A percentile compares a stretch with the other conserved stretches of the same genome.
Evolutionary conservation across 163 green algal species (phyloP).

Genomic region (Chlamydomonas reinhardtii): DNA sequence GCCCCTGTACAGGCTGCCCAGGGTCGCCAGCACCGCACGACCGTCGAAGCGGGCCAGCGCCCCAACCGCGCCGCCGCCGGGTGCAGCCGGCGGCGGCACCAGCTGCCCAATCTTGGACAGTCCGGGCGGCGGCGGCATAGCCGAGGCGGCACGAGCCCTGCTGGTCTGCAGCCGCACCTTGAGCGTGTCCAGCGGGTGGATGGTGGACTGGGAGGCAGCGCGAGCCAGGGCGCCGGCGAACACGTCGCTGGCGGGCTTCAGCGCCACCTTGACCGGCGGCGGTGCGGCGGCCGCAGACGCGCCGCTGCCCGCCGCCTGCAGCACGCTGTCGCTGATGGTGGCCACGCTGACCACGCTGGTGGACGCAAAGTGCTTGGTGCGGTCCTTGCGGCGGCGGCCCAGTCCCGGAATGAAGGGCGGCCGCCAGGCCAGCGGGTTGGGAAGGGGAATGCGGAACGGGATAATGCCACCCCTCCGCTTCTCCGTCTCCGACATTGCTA

Average conservation of each 20-base stretch:
- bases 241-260: constrained; percentile 89
- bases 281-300: background rate
- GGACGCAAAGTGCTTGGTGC: constrained; percentile 20
- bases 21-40: constrained; percentile 48
- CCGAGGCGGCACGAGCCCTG: background rate
- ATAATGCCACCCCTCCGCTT: constrained; percentile 37
- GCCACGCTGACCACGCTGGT: constrained; percentile 88
- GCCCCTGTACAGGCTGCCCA: constrained; percentile 87
- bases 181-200: constrained; percentile 97
- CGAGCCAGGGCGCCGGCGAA: constrained; percentile 90
- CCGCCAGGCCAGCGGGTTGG: constrained; percentile 43
- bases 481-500: constrained; percentile 36
- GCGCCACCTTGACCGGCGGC: constrained; percentile 6
- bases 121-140: constrained; percentile 45
- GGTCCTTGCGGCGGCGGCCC: constrained; percentile 19
- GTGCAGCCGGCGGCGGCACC: constrained; percentile 62
- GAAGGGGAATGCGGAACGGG: constrained; percentile 44
- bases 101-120: constrained; percentile 81
- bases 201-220: constrained; percentile 89
- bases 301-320: background rate
- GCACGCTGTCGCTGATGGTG: constrained; percentile 77
- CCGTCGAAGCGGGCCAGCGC: constrained; percentile 10
- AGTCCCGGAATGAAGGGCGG: background rate
- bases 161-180: constrained; percentile 87
- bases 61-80: background rate